Percentiles rank a stretch among this genome's conserved stretches.
Evolutionary conservation across 768 basidiomycete species (phyloP).

Genomic region (Cystofilobasidium ferigula): DNA sequence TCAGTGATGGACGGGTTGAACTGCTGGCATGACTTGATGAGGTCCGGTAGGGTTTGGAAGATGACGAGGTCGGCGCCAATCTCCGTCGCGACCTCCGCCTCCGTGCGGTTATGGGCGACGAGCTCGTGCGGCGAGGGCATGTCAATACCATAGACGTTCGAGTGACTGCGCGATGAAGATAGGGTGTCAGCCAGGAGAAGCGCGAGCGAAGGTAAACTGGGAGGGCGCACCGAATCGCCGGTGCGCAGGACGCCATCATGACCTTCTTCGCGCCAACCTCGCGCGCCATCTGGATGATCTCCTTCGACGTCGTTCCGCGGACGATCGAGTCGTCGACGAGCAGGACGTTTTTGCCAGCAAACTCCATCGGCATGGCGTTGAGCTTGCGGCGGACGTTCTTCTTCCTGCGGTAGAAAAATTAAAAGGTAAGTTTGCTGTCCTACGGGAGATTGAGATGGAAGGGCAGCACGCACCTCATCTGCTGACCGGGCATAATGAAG

Average conservation of each 20-base stretch:
- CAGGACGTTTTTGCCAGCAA: slow-evolving; percentile 78
- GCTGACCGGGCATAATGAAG: slow-evolving; percentile 99
- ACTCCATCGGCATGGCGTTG: slow-evolving; percentile 98
- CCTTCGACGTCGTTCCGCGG: slow-evolving; percentile 93
- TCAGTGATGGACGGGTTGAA: slow-evolving; percentile 62
- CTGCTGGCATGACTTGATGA: slow-evolving; percentile 71
- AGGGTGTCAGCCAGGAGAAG: neutral
- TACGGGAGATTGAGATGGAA: neutral
- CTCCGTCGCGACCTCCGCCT: slow-evolving; percentile 57
- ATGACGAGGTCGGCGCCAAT: slow-evolving; percentile 94
- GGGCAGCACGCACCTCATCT: slow-evolving; percentile 67
- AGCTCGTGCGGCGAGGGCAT: slow-evolving; percentile 95
- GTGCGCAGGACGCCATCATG: slow-evolving; percentile 91
- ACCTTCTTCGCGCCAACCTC: slow-evolving; percentile 96
- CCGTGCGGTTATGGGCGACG: slow-evolving; percentile 68
- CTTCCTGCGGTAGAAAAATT: slow-evolving; percentile 43
- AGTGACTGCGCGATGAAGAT: slow-evolving; percentile 46
- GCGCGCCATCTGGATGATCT: slow-evolving; percentile 98
- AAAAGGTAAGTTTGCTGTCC: neutral
- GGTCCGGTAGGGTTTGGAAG: slow-evolving; percentile 83
- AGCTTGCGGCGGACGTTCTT: slow-evolving; percentile 92
- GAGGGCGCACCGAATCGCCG: slow-evolving; percentile 66
- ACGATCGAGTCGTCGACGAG: slow-evolving; percentile 99
- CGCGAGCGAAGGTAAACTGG: neutral
- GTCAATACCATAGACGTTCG: slow-evolving; percentile 98